These are phyloP conservation scores for Ophiostoma novo-ulmi DNA, from an alignment of 2,329 filamentous ascomycete genomes.

Conservation along the genomic window DNA sequence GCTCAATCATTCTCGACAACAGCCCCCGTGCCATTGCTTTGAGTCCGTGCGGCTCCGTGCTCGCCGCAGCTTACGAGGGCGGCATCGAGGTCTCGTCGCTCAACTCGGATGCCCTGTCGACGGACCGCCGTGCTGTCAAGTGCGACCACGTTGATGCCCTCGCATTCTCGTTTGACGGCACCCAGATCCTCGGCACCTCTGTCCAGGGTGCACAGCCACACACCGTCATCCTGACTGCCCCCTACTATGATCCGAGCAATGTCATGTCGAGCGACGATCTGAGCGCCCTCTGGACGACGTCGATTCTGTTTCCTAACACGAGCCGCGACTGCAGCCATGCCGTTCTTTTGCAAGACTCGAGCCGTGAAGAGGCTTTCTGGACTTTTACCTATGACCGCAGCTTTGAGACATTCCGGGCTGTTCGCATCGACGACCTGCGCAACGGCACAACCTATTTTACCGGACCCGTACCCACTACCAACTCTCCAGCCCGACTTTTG, in stretches of 20 bases:
- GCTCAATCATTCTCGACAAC: conserved; percentile 72
- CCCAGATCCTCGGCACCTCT: conserved; percentile 72
- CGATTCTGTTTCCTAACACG: conserved; percentile 78
- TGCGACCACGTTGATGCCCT: conserved; percentile 70
- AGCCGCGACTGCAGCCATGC: conserved; percentile 74
- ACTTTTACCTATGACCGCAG: conserved; percentile 72
- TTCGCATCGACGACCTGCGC: conserved; percentile 67
- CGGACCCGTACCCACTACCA: conserved; percentile 54
- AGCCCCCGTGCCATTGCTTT: conserved; percentile 72
- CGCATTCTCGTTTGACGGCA: conserved; percentile 71
- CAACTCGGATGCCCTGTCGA: conserved; percentile 55
- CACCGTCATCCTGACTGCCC: conserved; percentile 72
- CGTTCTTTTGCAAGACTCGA: conserved; percentile 59
- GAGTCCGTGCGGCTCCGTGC: conserved; percentile 73
- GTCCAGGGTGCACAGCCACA: conserved; percentile 58
- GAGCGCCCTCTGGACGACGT: conserved; percentile 76
- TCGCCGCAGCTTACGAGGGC: conserved; percentile 79
- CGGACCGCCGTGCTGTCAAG: conserved; percentile 69
- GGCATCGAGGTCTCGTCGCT: conserved; percentile 85
- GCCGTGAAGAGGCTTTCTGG: conserved; percentile 64
- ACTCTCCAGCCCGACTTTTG: conserved; percentile 53
- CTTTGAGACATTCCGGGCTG: conserved; percentile 72
- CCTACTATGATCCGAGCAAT: conserved; percentile 69
- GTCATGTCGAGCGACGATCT: conserved; percentile 62
- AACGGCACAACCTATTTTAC: conserved; percentile 77